Evolutionary conservation across 805 yeast genomes (phyloP).

Genomic region (Candida xyloterini): DNA sequence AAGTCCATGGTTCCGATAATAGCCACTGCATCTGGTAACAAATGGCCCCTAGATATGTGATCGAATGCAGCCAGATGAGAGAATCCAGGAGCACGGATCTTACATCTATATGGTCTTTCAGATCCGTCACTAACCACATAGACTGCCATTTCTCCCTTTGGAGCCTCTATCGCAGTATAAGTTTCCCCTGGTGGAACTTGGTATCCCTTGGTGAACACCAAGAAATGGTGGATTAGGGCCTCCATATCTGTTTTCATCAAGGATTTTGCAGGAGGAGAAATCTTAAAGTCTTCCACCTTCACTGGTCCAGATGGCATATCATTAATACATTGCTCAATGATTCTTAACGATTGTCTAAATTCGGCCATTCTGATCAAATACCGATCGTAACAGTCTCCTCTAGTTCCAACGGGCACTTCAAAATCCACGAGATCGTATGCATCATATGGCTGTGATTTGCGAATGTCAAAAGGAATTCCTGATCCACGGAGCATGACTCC

Average conservation of each 20-base stretch:
- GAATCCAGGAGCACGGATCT: slow-evolving; percentile 92
- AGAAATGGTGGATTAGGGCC: slow-evolving; percentile 84
- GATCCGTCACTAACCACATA: slow-evolving; percentile 85
- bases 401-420: slow-evolving; percentile 80
- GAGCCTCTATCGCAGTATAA: slow-evolving; percentile 88
- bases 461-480: slow-evolving; percentile 82
- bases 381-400: slow-evolving; percentile 91
- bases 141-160: slow-evolving; percentile 94
- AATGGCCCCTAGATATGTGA: slow-evolving; percentile 80
- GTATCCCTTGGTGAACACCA: slow-evolving; percentile 83
- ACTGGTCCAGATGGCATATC: slow-evolving; percentile 92
- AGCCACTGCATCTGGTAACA: slow-evolving; percentile 89
- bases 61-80: slow-evolving; percentile 89
- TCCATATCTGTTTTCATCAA: slow-evolving; percentile 92
- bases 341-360: slow-evolving; percentile 86
- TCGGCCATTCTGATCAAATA: slow-evolving; percentile 87
- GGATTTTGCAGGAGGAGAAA: slow-evolving; percentile 76
- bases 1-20: slow-evolving; percentile 94
- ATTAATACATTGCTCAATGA: slow-evolving; percentile 85
- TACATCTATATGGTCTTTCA: slow-evolving; percentile 89
- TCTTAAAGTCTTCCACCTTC: slow-evolving; percentile 86
- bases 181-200: slow-evolving; percentile 90
- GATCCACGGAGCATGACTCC: slow-evolving; percentile 93
- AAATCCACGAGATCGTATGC: slow-evolving; percentile 85
- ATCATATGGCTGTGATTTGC: slow-evolving; percentile 86